Evolutionary conservation across 768 basidiomycete species (phyloP).

Genomic region (Kwoniella bestiolae): DNA sequence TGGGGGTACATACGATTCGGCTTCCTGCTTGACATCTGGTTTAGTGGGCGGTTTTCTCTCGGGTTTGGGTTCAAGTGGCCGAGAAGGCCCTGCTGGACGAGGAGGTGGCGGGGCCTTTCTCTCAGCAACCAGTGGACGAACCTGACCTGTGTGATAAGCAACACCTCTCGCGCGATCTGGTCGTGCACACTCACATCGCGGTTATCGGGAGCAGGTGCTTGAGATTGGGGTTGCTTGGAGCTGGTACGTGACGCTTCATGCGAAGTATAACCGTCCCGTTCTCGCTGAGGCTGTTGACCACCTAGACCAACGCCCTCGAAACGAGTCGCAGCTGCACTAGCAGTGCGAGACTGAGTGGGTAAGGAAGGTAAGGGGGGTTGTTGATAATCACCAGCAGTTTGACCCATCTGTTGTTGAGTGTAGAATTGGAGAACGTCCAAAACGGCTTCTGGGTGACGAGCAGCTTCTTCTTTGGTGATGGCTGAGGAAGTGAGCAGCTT

Average conservation of each 20-base stretch:
- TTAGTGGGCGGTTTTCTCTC: conserved; percentile 15
- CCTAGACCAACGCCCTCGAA: conserved; percentile 92
- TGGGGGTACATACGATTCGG: conserved; percentile 14
- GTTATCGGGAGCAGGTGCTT: background rate
- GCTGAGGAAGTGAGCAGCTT: conserved; percentile 95
- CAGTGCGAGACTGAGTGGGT: conserved; percentile 41
- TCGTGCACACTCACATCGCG: background rate
- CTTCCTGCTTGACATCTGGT: conserved; percentile 6
- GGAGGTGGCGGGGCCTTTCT: conserved; percentile 54
- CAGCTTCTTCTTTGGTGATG: conserved; percentile 97
- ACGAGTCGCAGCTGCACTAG: conserved; percentile 62
- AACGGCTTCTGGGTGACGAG: conserved; percentile 94
- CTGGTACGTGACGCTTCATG: background rate
- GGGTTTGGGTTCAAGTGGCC: conserved; percentile 9
- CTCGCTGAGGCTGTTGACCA: conserved; percentile 62
- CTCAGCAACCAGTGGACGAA: conserved; percentile 48
- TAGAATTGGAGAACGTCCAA: conserved; percentile 98
- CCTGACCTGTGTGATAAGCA: background rate
- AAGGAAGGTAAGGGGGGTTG: conserved; percentile 54
- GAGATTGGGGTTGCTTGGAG: background rate
- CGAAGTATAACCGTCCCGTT: conserved; percentile 14
- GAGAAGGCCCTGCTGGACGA: conserved; percentile 22
- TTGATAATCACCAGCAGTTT: conserved; percentile 27
- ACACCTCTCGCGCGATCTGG: background rate
- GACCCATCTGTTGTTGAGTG: conserved; percentile 77